These are phyloP conservation scores for Coprinopsis sp. DNA, from an alignment of 768 basidiomycete genomes.

Conservation along the genomic window DNA sequence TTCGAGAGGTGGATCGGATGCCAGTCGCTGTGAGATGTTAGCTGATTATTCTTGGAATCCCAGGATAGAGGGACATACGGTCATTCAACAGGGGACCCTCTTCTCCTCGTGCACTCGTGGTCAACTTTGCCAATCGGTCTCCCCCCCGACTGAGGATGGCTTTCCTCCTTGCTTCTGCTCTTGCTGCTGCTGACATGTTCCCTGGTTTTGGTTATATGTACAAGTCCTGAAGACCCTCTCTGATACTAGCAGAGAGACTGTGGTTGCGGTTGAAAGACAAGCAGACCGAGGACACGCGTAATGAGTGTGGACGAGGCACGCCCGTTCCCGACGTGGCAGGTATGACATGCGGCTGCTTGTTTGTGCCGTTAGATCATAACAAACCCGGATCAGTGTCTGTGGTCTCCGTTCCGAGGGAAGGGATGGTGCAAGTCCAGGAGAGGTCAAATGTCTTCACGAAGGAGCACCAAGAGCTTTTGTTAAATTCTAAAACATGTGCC, in stretches of 20 bases:
- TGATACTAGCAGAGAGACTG: too few species aligned
- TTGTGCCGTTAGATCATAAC: not conserved
- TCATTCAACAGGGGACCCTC: slow-evolving; percentile 55
- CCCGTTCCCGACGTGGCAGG: slow-evolving; percentile 5
- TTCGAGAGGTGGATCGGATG: slow-evolving; percentile 23
- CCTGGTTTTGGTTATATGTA: too few species aligned
- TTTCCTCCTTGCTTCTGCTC: slow-evolving; percentile 73
- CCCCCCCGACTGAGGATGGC: slow-evolving; percentile 69
- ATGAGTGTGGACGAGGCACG: not conserved
- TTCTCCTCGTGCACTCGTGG: slow-evolving; percentile 67
- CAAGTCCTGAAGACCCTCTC: too few species aligned
- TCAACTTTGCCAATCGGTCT: slow-evolving; percentile 76
- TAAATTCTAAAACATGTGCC: too few species aligned
- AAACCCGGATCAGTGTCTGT: not conserved
- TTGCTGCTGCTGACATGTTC: slow-evolving; percentile 48
- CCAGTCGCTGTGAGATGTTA: slow-evolving; percentile 37
- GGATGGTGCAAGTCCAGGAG: not conserved
- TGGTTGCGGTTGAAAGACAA: not conserved
- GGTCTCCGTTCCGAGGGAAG: slow-evolving; percentile 1
- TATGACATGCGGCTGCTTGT: slow-evolving; percentile 5
- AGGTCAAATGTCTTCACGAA: not conserved
- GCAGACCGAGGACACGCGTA: not conserved
- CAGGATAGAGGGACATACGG: slow-evolving; percentile 29
- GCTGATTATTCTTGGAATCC: slow-evolving; percentile 5
- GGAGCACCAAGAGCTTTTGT: too few species aligned